These are phyloP conservation scores for Diplosphaera chodatii DNA, from an alignment of 139 green algal genomes.

Conservation along the genomic window DNA sequence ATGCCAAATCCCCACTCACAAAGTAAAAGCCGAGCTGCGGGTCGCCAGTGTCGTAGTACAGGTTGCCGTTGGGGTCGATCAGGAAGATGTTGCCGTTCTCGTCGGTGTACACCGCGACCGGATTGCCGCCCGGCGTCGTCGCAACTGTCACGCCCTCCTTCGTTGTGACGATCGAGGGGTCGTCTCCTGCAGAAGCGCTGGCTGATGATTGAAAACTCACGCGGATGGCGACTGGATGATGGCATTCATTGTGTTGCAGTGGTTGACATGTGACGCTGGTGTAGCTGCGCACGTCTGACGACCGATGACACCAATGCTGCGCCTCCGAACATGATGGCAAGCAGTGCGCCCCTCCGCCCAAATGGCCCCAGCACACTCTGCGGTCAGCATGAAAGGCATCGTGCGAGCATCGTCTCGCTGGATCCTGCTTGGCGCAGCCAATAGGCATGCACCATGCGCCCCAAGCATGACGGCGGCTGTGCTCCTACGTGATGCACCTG, in stretches of 20 bases:
- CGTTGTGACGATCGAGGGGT: constrained; percentile 4
- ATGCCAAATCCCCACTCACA: constrained; percentile 6
- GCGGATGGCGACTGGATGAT: too few species aligned
- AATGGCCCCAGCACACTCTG: background rate
- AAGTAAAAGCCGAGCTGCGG: constrained; percentile 32
- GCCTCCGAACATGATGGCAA: constrained; percentile 28
- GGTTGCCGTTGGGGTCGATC: constrained; percentile 38
- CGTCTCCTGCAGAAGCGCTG: background rate
- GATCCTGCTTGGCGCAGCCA: too few species aligned
- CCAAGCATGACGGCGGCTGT: too few species aligned
- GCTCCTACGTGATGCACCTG: too few species aligned
- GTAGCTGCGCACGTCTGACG: constrained; percentile 13
- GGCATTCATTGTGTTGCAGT: too few species aligned
- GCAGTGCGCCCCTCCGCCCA: background rate
- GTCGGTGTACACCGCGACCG: constrained; percentile 28
- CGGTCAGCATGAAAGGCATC: too few species aligned
- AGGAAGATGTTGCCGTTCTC: constrained; percentile 27
- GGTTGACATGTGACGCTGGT: background rate
- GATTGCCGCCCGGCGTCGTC: constrained; percentile 36
- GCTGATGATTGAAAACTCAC: background rate
- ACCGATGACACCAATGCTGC: constrained; percentile 1
- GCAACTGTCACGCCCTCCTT: constrained; percentile 22
- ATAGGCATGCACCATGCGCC: too few species aligned
- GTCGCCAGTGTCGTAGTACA: constrained; percentile 50
- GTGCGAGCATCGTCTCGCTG: too few species aligned